A percentile compares a stretch with the other conserved stretches of the same genome.
Evolutionary conservation across 2,329 filamentous ascomycete genomes (phyloP).

Genomic region (Alternaria solani): DNA sequence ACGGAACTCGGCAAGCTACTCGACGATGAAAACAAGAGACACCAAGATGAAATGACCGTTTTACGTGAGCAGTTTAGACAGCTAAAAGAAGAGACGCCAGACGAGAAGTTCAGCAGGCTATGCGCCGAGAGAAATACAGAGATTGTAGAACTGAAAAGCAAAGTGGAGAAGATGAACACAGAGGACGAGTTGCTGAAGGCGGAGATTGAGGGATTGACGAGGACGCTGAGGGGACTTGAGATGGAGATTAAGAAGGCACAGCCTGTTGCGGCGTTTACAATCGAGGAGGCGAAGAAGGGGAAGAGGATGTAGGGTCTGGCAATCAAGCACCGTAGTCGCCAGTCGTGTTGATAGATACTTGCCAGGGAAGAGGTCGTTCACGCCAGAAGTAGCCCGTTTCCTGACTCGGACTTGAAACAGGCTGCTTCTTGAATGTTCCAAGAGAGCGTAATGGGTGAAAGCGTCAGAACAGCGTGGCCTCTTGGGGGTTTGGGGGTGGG

Average conservation of each 20-base stretch:
- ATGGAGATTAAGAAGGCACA: neutral
- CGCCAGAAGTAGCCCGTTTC: neutral
- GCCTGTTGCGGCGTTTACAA: neutral
- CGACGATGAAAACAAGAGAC: neutral
- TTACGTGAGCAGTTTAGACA: neutral
- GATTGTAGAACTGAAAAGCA: neutral
- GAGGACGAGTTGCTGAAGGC: neutral
- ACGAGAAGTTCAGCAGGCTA: neutral
- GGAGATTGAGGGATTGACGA: neutral
- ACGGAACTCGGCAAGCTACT: neutral
- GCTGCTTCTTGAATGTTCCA: neutral
- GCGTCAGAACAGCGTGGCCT: constrained; percentile 37
- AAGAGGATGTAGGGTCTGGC: neutral
- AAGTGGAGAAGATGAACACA: neutral
- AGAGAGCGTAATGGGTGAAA: neutral
- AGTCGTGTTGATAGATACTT: neutral
- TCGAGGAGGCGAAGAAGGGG: neutral
- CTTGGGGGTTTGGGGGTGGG: constrained; percentile 21
- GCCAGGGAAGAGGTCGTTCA: neutral
- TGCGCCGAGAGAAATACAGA: neutral
- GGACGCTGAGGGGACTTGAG: neutral
- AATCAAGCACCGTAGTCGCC: neutral
- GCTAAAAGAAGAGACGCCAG: neutral
- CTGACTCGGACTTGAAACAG: neutral
- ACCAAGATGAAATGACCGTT: neutral